These are phyloP conservation scores for Amphicarpaea edgeworthii DNA, from an alignment of 306 rosid genomes.

Conservation along the genomic window DNA sequence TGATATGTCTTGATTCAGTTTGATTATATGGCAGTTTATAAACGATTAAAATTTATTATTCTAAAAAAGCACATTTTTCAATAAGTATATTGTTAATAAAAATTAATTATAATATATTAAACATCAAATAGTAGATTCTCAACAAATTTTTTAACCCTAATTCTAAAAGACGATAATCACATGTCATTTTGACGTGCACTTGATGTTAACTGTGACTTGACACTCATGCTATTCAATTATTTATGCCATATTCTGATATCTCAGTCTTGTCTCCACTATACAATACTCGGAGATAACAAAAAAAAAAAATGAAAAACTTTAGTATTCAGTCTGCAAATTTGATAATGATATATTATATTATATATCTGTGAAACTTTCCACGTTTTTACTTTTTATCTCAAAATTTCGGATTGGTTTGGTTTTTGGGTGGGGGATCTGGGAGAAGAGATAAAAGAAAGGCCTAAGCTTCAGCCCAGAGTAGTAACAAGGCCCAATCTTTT, in stretches of 20 bases:
- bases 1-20: neutral
- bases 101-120: neutral
- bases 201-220: neutral
- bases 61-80: neutral
- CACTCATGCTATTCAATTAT: neutral
- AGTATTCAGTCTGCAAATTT: neutral
- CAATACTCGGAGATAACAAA: neutral
- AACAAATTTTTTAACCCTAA: neutral
- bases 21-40: neutral
- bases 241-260: slow-evolving; percentile 7
- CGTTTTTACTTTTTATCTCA: neutral
- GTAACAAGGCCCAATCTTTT: neutral
- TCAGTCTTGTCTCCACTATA: slow-evolving; percentile 5
- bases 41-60: neutral
- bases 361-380: neutral
- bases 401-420: neutral
- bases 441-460: neutral
- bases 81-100: neutral
- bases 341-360: neutral
- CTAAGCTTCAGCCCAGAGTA: slow-evolving; percentile 9
- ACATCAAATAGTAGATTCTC: neutral
- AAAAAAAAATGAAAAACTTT: neutral
- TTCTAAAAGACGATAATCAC: neutral
- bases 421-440: neutral
- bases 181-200: neutral